Evolutionary conservation across 1,284 basidiomycete genomes (phyloP).

Genomic region (Ceratobasidium sp.): DNA sequence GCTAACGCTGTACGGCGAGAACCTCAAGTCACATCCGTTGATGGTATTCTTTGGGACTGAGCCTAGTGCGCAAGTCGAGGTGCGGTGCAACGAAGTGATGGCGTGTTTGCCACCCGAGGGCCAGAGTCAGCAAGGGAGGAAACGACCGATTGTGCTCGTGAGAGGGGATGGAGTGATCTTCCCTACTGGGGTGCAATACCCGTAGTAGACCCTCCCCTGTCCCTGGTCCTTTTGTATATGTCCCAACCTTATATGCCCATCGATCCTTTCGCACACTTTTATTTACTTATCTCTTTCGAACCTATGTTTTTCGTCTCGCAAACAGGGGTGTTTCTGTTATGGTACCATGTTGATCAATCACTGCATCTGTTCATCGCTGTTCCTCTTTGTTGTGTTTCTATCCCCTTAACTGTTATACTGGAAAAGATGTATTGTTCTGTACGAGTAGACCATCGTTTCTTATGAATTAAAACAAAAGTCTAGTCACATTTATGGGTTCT

Average conservation of each 20-base stretch:
- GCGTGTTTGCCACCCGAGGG: slow-evolving; percentile 66
- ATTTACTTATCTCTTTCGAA: slow-evolving; percentile 39
- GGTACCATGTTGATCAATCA: slow-evolving; percentile 34
- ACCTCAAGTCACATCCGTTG: slow-evolving; percentile 84
- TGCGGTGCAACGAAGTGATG: slow-evolving; percentile 85
- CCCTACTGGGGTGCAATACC: slow-evolving; percentile 88
- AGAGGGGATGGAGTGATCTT: slow-evolving; percentile 91
- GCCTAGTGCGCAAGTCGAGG: slow-evolving; percentile 87
- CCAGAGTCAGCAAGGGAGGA: slow-evolving; percentile 62
- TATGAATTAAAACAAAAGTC: slow-evolving; percentile 32
- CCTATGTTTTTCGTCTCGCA: slow-evolving; percentile 28
- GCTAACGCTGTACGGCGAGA: slow-evolving; percentile 90
- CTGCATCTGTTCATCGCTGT: slow-evolving; percentile 46
- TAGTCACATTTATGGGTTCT: background rate
- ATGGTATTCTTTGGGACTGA: slow-evolving; percentile 90
- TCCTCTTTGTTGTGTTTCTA: slow-evolving; percentile 46
- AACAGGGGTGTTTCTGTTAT: slow-evolving; percentile 2
- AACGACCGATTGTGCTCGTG: slow-evolving; percentile 85
- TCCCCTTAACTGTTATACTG: slow-evolving; percentile 50
- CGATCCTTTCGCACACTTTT: slow-evolving; percentile 16
- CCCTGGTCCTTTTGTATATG: slow-evolving; percentile 56
- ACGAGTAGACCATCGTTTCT: slow-evolving; percentile 27
- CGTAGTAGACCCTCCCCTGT: slow-evolving; percentile 59
- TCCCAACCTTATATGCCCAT: background rate
- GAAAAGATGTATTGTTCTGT: slow-evolving; percentile 32